Conservation (phyloP, 1,284 basidiomycete species). For the Coniophora puteana region DNA sequence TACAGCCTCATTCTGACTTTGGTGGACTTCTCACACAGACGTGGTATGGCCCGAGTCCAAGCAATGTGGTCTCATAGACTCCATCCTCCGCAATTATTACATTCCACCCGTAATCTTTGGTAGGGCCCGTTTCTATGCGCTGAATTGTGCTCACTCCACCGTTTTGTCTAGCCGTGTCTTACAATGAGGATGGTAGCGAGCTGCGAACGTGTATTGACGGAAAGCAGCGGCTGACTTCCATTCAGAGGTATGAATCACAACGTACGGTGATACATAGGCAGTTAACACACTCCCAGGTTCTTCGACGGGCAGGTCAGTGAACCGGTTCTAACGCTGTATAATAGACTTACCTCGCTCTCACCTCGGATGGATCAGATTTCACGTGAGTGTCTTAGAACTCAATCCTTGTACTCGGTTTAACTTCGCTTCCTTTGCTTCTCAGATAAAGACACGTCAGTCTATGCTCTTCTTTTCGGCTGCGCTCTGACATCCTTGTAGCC, state of each 20-base stretch:
- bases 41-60: slow-evolving; percentile 46
- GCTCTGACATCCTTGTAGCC: slow-evolving; percentile 15
- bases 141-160: not conserved
- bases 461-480: not conserved
- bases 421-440: slow-evolving; percentile 7
- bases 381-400: slow-evolving; percentile 23
- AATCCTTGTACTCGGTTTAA: not conserved
- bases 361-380: slow-evolving; percentile 22
- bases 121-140: slow-evolving; percentile 16
- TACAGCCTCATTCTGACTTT: no score
- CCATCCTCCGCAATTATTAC: slow-evolving; percentile 52
- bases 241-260: slow-evolving; percentile 34
- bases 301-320: slow-evolving; percentile 44
- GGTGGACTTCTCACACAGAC: slow-evolving; percentile 26
- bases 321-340: not conserved
- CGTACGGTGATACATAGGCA: not conserved
- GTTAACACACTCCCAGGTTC: slow-evolving; percentile 30
- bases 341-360: not conserved
- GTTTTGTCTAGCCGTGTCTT: slow-evolving; percentile 15
- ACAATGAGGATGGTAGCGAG: slow-evolving; percentile 39
- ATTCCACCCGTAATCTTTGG: slow-evolving; percentile 53
- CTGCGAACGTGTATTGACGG: slow-evolving; percentile 48
- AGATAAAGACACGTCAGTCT: slow-evolving; percentile 40
- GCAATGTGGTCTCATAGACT: slow-evolving; percentile 49
- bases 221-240: slow-evolving; percentile 52